phyloP scores from a whole-genome alignment of 2,329 filamentous ascomycete genomes.

The Chrysosporium queenslandicum region DNA sequence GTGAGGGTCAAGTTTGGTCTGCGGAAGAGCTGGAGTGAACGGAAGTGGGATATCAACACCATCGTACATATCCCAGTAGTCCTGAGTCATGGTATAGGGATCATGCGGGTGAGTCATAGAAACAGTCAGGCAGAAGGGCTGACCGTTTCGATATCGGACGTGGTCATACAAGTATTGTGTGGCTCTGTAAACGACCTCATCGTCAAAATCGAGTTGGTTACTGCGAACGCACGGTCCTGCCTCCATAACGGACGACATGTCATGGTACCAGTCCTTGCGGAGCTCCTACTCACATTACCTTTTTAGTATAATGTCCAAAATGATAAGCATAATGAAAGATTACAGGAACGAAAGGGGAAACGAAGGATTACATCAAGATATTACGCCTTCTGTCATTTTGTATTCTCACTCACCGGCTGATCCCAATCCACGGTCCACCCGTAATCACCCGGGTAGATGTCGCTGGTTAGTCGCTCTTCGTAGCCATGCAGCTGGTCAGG shows the following conservation, averaged over 20 bases:
- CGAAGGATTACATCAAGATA: slow-evolving; percentile 7
- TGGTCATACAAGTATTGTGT: slow-evolving; percentile 86
- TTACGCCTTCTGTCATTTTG: neutral
- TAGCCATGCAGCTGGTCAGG: slow-evolving; percentile 86
- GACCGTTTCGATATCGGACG: slow-evolving; percentile 64
- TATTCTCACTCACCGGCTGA: slow-evolving; percentile 49
- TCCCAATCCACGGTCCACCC: slow-evolving; percentile 97
- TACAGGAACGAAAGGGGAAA: neutral
- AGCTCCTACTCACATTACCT: slow-evolving; percentile 27
- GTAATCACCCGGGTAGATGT: slow-evolving; percentile 91
- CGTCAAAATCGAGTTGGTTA: slow-evolving; percentile 92
- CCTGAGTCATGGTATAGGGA: slow-evolving; percentile 84
- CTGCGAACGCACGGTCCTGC: slow-evolving; percentile 80
- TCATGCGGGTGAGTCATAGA: slow-evolving; percentile 93
- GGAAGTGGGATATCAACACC: slow-evolving; percentile 78
- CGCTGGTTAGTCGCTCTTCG: slow-evolving; percentile 81
- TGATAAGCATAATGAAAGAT: neutral
- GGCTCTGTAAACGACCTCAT: slow-evolving; percentile 88
- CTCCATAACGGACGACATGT: slow-evolving; percentile 85
- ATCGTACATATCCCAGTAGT: slow-evolving; percentile 90
- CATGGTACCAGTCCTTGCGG: slow-evolving; percentile 90
- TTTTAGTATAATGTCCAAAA: neutral
- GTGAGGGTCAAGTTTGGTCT: slow-evolving; percentile 75
- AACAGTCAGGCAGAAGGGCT: slow-evolving; percentile 81
- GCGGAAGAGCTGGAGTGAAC: slow-evolving; percentile 58